Conservation (phyloP, 2,329 filamentous ascomycete species). For the Ophiostoma piceae region DNA sequence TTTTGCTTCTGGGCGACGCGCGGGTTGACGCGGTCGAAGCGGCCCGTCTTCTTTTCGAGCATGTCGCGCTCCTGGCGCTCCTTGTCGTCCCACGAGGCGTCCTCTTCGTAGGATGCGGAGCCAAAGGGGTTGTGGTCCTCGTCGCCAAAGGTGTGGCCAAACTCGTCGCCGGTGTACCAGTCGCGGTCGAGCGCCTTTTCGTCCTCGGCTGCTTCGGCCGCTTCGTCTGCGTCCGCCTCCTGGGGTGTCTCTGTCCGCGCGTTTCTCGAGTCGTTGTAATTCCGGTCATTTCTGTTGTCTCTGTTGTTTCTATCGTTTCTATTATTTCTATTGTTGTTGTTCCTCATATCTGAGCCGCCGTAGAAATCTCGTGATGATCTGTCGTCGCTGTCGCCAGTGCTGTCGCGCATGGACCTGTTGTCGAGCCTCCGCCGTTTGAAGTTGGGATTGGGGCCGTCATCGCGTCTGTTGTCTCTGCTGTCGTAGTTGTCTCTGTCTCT, state of each 20-base stretch:
- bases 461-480: conserved; percentile 3
- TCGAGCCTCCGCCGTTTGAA: conserved; percentile 60
- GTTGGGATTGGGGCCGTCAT: conserved; percentile 35
- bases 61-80: conserved; percentile 68
- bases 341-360: conserved; percentile 19
- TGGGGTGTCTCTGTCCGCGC: conserved; percentile 38
- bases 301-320: not conserved
- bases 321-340: not conserved
- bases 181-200: conserved; percentile 75
- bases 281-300: not conserved
- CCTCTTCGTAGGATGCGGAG: conserved; percentile 66
- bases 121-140: conserved; percentile 92
- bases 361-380: conserved; percentile 40
- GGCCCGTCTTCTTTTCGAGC: conserved; percentile 73
- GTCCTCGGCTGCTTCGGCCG: conserved; percentile 60
- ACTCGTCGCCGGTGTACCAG: conserved; percentile 87
- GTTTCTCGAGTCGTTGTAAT: not conserved
- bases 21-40: conserved; percentile 61
- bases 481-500: not conserved
- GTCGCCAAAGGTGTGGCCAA: conserved; percentile 77
- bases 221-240: conserved; percentile 56
- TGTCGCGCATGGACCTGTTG: conserved; percentile 44
- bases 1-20: conserved; percentile 79
- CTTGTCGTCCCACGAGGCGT: conserved; percentile 63
- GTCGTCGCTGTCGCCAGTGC: conserved; percentile 55